phyloP scores from a whole-genome alignment of 805 yeast genomes.

The Wickerhamomyces subpelliculosus region DNA sequence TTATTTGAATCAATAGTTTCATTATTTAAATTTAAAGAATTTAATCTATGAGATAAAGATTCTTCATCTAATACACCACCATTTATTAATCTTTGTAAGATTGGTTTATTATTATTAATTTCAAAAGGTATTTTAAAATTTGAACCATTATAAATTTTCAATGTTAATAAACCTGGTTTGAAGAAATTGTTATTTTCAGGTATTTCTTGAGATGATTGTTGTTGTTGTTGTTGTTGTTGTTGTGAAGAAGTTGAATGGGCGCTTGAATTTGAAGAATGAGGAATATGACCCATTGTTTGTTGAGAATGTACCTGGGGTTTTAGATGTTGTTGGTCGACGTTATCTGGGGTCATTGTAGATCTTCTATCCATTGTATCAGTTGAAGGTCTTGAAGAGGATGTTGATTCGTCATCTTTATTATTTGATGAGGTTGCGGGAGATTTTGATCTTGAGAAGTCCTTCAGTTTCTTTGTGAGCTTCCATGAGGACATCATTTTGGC shows the following conservation, averaged over 20 bases:
- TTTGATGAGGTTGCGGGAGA: conserved; percentile 9
- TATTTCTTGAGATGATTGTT: neutral
- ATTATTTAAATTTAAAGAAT: conserved; percentile 13
- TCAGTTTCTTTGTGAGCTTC: conserved; percentile 37
- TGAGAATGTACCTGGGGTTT: too few relatives aligned
- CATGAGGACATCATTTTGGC: conserved; percentile 23
- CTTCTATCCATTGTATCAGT: conserved; percentile 5
- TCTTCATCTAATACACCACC: conserved; percentile 34
- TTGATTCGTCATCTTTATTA: conserved; percentile 6
- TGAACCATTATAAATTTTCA: conserved; percentile 67
- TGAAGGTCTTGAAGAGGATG: neutral
- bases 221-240: too few relatives aligned
- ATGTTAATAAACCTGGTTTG: conserved; percentile 68
- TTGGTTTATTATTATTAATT: conserved; percentile 55
- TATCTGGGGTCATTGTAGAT: conserved; percentile 7
- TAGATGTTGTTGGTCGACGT: neutral
- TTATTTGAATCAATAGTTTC: conserved; percentile 25
- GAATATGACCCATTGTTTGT: too few relatives aligned
- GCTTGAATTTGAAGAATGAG: neutral
- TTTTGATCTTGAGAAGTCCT: conserved; percentile 20
- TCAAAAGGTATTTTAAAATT: conserved; percentile 66
- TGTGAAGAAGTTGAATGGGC: too few relatives aligned
- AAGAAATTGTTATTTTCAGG: conserved; percentile 16
- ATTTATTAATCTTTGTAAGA: conserved; percentile 57
- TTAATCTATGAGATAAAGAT: conserved; percentile 13